These are phyloP conservation scores for Lodderomyces theae DNA, from an alignment of 1,139 yeast species.

Conservation along the genomic window DNA sequence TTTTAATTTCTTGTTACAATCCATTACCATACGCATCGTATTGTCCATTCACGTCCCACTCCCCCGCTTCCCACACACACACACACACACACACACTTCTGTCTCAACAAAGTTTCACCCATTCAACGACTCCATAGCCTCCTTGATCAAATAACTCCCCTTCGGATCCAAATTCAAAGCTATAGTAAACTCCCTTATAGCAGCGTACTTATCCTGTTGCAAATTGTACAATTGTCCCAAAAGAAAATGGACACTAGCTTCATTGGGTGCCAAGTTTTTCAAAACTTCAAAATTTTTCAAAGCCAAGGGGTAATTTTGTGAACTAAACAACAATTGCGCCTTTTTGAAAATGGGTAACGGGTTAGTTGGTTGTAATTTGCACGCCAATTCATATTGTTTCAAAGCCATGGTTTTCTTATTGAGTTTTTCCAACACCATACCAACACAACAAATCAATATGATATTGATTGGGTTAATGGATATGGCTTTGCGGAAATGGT, in stretches of 20 bases:
- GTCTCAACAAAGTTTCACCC: constrained; percentile 10
- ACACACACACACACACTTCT: not conserved
- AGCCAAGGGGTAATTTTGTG: constrained; percentile 72
- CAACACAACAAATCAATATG: constrained; percentile 88
- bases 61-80: not conserved
- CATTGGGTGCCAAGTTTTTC: constrained; percentile 82
- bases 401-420: constrained; percentile 71
- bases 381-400: constrained; percentile 79
- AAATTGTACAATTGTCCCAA: constrained; percentile 85
- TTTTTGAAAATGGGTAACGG: constrained; percentile 87
- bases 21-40: no score
- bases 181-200: constrained; percentile 81
- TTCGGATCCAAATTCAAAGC: constrained; percentile 93
- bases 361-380: constrained; percentile 78
- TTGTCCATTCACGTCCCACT: no score
- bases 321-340: constrained; percentile 74
- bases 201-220: constrained; percentile 69
- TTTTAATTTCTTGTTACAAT: not conserved
- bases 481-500: constrained; percentile 84
- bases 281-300: constrained; percentile 70
- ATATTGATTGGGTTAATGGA: constrained; percentile 88
- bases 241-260: constrained; percentile 87
- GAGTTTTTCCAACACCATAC: constrained; percentile 84
- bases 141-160: constrained; percentile 83
- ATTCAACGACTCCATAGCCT: constrained; percentile 65